Conservation (phyloP, 2,329 filamentous ascomycete species). For the Colletotrichum godetiae region DNA sequence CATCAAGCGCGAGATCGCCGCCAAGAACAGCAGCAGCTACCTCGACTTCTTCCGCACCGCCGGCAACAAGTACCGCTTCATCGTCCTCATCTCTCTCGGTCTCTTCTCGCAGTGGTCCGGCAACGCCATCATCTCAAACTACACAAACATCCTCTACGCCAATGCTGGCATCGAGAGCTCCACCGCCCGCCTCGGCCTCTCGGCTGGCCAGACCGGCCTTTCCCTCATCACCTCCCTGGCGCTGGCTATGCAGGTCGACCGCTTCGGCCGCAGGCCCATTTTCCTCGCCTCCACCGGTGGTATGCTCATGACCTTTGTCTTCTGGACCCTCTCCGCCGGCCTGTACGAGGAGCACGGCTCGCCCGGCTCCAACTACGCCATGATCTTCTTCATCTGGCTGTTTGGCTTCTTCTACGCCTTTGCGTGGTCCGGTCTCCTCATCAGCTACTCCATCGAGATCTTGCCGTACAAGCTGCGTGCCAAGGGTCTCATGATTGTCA, state of each 20-base stretch:
- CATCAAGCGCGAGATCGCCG: conserved; percentile 61
- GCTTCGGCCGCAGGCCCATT: conserved; percentile 65
- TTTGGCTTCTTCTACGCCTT: conserved; percentile 61
- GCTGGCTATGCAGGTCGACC: conserved; percentile 65
- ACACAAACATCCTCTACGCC: conserved; percentile 64
- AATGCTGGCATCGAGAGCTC: conserved; percentile 62
- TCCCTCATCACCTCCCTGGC: conserved; percentile 63
- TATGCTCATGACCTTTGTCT: conserved; percentile 60
- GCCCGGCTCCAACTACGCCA: conserved; percentile 51
- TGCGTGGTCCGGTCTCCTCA: conserved; percentile 67
- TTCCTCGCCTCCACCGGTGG: conserved; percentile 59
- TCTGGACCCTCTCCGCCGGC: conserved; percentile 61
- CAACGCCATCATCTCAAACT: conserved; percentile 70
- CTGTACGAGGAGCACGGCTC: conserved; percentile 54
- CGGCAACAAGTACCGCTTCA: conserved; percentile 67
- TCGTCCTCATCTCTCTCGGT: conserved; percentile 64
- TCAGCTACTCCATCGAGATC: conserved; percentile 64
- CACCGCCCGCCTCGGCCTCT: conserved; percentile 54
- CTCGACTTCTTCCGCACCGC: conserved; percentile 64
- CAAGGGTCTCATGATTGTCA: conserved; percentile 68
- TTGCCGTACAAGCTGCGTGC: conserved; percentile 61
- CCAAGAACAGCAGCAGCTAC: conserved; percentile 60
- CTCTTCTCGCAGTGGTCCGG: conserved; percentile 71
- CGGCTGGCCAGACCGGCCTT: conserved; percentile 62
- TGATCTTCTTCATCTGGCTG: conserved; percentile 56